Conservation (phyloP, 192 early-diverging fungal genomes). For the Lobulomyces angularis region DNA sequence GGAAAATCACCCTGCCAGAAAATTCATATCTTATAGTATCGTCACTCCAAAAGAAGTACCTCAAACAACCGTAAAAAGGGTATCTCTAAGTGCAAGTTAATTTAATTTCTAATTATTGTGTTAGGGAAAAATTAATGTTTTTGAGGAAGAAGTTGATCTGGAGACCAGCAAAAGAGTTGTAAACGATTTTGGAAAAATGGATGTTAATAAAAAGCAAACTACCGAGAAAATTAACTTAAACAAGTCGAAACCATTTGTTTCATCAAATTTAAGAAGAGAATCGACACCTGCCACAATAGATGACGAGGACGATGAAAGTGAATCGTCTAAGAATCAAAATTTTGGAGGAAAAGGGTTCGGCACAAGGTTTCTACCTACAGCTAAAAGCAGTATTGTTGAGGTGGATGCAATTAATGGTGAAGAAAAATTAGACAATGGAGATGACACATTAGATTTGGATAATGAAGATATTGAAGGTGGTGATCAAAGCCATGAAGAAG, state of each 20-base stretch:
- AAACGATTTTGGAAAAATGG: background rate
- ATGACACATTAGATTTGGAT: slow-evolving; percentile 12
- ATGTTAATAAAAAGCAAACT: background rate
- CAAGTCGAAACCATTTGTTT: slow-evolving; percentile 1
- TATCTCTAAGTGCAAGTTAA: background rate
- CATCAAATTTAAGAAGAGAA: background rate
- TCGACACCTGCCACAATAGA: background rate
- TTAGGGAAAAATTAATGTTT: slow-evolving; percentile 58
- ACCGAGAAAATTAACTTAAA: background rate
- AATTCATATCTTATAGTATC: slow-evolving; percentile 12
- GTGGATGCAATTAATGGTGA: slow-evolving; percentile 7
- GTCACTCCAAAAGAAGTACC: slow-evolving; percentile 3
- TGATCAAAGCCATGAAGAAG: slow-evolving; percentile 23
- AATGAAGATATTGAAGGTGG: slow-evolving; percentile 15
- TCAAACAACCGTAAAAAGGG: slow-evolving; percentile 3
- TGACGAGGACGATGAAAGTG: slow-evolving; percentile 16
- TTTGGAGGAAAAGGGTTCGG: background rate
- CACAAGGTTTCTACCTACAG: background rate
- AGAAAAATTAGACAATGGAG: slow-evolving; percentile 10
- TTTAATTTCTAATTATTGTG: slow-evolving; percentile 2
- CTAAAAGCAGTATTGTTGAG: slow-evolving; percentile 4
- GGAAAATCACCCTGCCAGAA: slow-evolving; percentile 30
- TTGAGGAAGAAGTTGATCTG: slow-evolving; percentile 58
- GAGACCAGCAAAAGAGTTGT: no score
- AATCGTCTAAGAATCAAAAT: slow-evolving; percentile 1